Base-by-base conservation (phyloP, 73 alveolate species). In the Blepharisma stoltei region DNA sequence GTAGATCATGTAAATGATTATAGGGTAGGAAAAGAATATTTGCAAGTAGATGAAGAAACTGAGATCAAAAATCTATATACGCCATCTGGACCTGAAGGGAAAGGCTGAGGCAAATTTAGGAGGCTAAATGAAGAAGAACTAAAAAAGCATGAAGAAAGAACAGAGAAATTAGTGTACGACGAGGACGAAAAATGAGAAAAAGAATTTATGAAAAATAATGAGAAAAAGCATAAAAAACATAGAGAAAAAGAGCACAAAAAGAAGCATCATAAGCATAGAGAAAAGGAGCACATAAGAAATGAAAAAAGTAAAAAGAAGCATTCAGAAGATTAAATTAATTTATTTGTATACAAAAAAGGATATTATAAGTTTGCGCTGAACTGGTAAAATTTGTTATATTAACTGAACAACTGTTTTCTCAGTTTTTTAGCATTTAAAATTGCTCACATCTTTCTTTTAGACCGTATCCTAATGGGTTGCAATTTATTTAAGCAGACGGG, bases 61-160 rank as follows among this genome's bases (percentile, higher is more conserved):
- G 88, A 84, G 78, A 73, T 70, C 67, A 87, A 90, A 78, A 85
- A 77, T 32, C 87, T 92, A 37, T 95, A 95, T 82, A 93, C 90
- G 55, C 98, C 98, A 38, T 79, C 97, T 27, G 99, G 99, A 6
- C 99, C 99, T 54, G 99, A 96, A 81, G 99, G 99, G 6, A 94
- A 91, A 78, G 99, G 99, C 6, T 96, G 99, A 98, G 99, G 99
- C n/a, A 92, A 89, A 71, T 95, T 92, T 82, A 89, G 98, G 76
- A 67, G 84, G 27, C 78, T 94, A 25, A 90, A 85, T 70, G 91
- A 92, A 71, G 94, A 90, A 68, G 98, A 92, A 83, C 60, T 71
- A 54, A 55, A 73, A 49, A 80, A 83, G 81, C 89, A 89, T 69
- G 88, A 94, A 75, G 92, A 94, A 54, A 71, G 55, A 53, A 55